A percentile compares a stretch with the other conserved stretches of the same genome.
These are phyloP conservation scores for Aspergillus kassunensis DNA, from an alignment of 495 filamentous ascomycete species.

Conservation along the genomic window DNA sequence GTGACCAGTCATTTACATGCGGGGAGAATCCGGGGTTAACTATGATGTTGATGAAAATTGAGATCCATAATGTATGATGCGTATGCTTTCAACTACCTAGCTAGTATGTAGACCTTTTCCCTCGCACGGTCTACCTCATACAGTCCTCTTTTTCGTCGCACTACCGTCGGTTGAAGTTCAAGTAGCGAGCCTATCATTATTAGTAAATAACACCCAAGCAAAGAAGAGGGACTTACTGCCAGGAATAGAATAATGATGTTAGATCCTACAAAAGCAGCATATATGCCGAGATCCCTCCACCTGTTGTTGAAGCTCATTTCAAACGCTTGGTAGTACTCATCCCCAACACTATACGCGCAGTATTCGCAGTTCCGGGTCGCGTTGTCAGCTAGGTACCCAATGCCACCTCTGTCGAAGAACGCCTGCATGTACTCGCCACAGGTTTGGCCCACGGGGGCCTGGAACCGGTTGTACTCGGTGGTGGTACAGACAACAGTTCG, in stretches of 20 bases:
- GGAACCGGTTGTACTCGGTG: slow-evolving; percentile 52
- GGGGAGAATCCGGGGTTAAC: slow-evolving; percentile 4
- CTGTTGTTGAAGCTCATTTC: slow-evolving; percentile 60
- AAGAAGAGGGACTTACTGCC: slow-evolving; percentile 32
- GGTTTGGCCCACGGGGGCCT: slow-evolving; percentile 43
- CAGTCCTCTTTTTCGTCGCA: slow-evolving; percentile 9
- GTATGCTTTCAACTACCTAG: too few species aligned
- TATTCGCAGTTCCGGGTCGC: slow-evolving; percentile 38
- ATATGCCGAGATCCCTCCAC: slow-evolving; percentile 80
- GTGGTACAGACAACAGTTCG: slow-evolving; percentile 48
- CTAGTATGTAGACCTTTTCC: too few species aligned
- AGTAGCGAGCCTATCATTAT: slow-evolving; percentile 49
- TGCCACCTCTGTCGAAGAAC: slow-evolving; percentile 49
- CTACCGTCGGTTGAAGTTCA: slow-evolving; percentile 63
- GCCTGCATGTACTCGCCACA: slow-evolving; percentile 53
- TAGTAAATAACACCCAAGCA: slow-evolving; percentile 20
- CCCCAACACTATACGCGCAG: slow-evolving; percentile 67
- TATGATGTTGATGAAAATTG: background rate
- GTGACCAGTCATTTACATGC: background rate
- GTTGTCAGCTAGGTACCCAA: slow-evolving; percentile 49
- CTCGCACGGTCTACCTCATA: too few species aligned
- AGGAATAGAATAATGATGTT: slow-evolving; percentile 73
- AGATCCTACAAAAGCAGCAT: slow-evolving; percentile 65
- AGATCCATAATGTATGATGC: background rate
- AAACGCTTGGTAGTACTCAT: slow-evolving; percentile 69